A percentile compares a stretch with the other conserved stretches of the same genome.
Conservation (phyloP, 805 yeast genomes). For the Cyberlindnera euphorbiiphila region DNA sequence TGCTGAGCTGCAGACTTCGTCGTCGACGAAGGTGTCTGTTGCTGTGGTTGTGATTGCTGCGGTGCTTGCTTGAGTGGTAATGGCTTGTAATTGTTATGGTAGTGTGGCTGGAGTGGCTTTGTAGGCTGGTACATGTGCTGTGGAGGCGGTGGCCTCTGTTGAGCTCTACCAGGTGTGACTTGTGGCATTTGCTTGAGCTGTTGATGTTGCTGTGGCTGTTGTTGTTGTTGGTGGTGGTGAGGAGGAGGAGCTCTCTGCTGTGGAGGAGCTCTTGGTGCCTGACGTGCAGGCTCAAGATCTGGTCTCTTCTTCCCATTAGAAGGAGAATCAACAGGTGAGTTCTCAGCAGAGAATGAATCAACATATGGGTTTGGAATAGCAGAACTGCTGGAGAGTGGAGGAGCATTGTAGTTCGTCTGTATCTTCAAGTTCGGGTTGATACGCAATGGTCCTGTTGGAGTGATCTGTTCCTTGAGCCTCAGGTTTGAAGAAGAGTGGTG, state of each 20-base stretch:
- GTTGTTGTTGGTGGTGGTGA: no score
- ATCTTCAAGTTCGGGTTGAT: conserved; percentile 37
- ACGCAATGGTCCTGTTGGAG: no score
- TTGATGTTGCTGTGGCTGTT: no score
- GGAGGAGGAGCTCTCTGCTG: conserved; percentile 16
- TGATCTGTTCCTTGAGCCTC: conserved; percentile 9
- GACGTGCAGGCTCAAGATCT: conserved; percentile 27
- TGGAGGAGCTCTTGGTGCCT: conserved; percentile 30
- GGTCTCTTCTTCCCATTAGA: conserved; percentile 11
- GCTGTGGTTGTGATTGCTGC: conserved; percentile 14
- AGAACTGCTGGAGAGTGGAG: conserved; percentile 7
- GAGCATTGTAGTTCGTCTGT: conserved; percentile 23
- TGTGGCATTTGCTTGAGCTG: conserved; percentile 14
- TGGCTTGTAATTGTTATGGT: conserved; percentile 23
- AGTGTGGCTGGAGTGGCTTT: conserved; percentile 29
- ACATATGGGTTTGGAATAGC: conserved; percentile 25
- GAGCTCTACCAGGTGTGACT: conserved; percentile 25
- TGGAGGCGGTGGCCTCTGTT: conserved; percentile 12
- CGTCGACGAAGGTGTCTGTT: conserved; percentile 2
- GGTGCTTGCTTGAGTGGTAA: no score
- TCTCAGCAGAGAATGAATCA: conserved; percentile 12
- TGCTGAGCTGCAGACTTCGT: conserved; percentile 20
- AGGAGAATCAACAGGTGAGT: conserved; percentile 14
- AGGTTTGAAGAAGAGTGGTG: conserved; percentile 11
- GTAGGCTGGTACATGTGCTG: conserved; percentile 15